Conservation (phyloP, 2,329 filamentous ascomycete genomes). For the Neofusicoccum parvum region DNA sequence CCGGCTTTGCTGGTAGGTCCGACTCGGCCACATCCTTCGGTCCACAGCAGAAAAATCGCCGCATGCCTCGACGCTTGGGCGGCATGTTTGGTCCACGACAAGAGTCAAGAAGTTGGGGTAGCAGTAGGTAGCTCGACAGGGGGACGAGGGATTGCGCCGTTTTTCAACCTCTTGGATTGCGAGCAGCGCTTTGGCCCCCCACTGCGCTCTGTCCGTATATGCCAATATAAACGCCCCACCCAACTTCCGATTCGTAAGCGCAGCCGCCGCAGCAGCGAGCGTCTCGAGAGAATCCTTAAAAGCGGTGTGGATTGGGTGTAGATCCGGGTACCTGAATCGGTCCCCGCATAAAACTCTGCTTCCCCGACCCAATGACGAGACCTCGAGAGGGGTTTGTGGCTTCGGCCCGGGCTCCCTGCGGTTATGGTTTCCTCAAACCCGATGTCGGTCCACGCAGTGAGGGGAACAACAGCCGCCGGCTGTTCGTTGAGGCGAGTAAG, state of each 20-base stretch:
- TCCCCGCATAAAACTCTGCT: conserved; percentile 9
- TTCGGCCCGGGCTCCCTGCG: conserved; percentile 9
- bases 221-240: conserved; percentile 18
- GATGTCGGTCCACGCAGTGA: conserved; percentile 8
- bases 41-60: conserved; percentile 18
- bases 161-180: conserved; percentile 16
- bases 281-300: conserved; percentile 12
- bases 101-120: conserved; percentile 4
- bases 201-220: conserved; percentile 15
- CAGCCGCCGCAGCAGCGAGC: not conserved
- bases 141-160: conserved; percentile 13
- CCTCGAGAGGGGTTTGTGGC: conserved; percentile 5
- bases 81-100: conserved; percentile 6
- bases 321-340: conserved; percentile 19
- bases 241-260: conserved; percentile 10
- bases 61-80: conserved; percentile 16
- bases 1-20: conserved; percentile 7
- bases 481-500: not conserved
- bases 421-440: conserved; percentile 4
- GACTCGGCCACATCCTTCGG: conserved; percentile 11
- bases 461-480: not conserved
- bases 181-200: conserved; percentile 8
- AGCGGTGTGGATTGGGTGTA: conserved; percentile 18
- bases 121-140: conserved; percentile 1
- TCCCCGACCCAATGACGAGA: conserved; percentile 13